These are phyloP conservation scores for Nidula niveotomentosa DNA, from an alignment of 1,284 basidiomycete genomes.

Conservation along the genomic window DNA sequence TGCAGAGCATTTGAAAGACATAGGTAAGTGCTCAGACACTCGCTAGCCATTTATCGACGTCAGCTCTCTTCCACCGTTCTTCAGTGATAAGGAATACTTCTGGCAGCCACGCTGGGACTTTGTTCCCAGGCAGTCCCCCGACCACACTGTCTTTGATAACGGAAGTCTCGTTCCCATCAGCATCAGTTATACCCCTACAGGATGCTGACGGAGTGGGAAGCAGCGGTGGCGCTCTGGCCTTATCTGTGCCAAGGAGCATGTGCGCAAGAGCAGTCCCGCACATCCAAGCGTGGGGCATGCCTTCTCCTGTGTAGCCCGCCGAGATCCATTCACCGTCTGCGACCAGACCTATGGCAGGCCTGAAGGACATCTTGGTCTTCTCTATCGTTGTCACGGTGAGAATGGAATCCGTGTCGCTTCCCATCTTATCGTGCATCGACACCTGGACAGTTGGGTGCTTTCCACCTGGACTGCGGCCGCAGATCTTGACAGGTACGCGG, in stretches of 20 bases:
- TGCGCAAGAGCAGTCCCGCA: constrained; percentile 54
- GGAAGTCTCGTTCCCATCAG: background rate
- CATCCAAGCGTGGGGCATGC: constrained; percentile 66
- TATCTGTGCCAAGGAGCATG: constrained; percentile 46
- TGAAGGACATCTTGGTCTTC: background rate
- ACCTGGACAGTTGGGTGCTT: too few relatives aligned
- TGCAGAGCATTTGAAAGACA: too few relatives aligned
- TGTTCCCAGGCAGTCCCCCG: constrained; percentile 10
- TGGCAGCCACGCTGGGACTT: constrained; percentile 44
- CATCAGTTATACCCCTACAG: background rate
- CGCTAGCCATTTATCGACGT: background rate
- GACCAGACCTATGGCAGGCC: constrained; percentile 10
- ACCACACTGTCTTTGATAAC: too few relatives aligned
- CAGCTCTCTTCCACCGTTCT: constrained; percentile 37
- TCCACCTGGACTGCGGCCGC: constrained; percentile 14
- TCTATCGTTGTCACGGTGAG: background rate
- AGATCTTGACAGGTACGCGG: constrained; percentile 34
- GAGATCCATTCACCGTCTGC: constrained; percentile 48
- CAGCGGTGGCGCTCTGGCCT: background rate
- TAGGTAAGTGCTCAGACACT: background rate
- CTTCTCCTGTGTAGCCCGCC: constrained; percentile 64
- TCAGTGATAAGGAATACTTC: constrained; percentile 42
- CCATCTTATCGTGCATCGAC: too few relatives aligned
- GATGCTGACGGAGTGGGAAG: background rate
- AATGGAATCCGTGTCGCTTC: too few relatives aligned